Percentiles rank a stretch among this genome's conserved stretches.
Evolutionary conservation across 1,139 yeast genomes (phyloP).

Genomic region (Diutina pseudorugosa): DNA sequence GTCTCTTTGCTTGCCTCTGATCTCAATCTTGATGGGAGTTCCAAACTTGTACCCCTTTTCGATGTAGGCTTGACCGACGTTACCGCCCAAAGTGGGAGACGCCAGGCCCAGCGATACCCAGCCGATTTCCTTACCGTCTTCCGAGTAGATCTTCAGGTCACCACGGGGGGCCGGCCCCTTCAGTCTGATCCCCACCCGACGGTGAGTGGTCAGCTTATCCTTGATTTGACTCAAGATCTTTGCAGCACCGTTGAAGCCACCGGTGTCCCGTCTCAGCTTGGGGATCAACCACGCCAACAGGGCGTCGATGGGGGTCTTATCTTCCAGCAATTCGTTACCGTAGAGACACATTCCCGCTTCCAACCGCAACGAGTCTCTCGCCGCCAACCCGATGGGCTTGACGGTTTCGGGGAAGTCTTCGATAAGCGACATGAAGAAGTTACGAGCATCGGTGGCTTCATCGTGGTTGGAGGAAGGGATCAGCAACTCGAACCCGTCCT

Average conservation of each 20-base stretch:
- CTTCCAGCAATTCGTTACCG: slow-evolving; percentile 80
- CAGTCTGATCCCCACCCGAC: slow-evolving; percentile 64
- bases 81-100: slow-evolving; percentile 77
- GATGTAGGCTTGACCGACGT: slow-evolving; percentile 87
- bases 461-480: slow-evolving; percentile 43
- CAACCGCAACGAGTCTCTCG: slow-evolving; percentile 85
- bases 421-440: slow-evolving; percentile 52
- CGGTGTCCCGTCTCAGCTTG: slow-evolving; percentile 52
- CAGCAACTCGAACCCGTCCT: slow-evolving; percentile 92
- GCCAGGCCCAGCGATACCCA: slow-evolving; percentile 81
- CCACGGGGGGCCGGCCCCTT: slow-evolving; percentile 92
- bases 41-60: slow-evolving; percentile 71
- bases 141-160: slow-evolving; percentile 48
- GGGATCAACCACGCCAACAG: slow-evolving; percentile 84
- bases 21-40: slow-evolving; percentile 58
- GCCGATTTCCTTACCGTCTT: slow-evolving; percentile 47
- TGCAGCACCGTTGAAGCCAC: slow-evolving; percentile 62
- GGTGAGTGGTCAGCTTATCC: slow-evolving; percentile 45
- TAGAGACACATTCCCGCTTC: slow-evolving; percentile 99
- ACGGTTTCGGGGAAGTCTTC: slow-evolving; percentile 44
- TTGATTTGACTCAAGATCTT: slow-evolving; percentile 60
- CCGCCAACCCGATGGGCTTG: slow-evolving; percentile 89
- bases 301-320: slow-evolving; percentile 81
- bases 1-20: slow-evolving; percentile 73
- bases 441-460: slow-evolving; percentile 34